Evolutionary conservation across 805 yeast species (phyloP).

Genomic region (Spathaspora sp.): DNA sequence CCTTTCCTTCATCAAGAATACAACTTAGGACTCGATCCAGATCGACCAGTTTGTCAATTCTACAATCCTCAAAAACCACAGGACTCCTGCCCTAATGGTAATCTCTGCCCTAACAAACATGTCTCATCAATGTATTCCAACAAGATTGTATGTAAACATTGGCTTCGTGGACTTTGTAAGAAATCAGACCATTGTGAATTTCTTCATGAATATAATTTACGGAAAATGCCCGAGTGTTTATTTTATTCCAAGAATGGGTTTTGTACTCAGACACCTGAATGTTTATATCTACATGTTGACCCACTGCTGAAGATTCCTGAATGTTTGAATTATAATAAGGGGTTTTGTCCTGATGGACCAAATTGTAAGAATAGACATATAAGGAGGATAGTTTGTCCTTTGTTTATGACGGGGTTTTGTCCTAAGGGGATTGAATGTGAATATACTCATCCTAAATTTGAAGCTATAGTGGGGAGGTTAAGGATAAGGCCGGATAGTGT

Average conservation of each 20-base stretch:
- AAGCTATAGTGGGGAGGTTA: slow-evolving; percentile 38
- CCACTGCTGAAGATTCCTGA: slow-evolving; percentile 86
- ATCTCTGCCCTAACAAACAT: slow-evolving; percentile 84
- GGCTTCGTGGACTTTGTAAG: slow-evolving; percentile 96
- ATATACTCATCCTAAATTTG: slow-evolving; percentile 79
- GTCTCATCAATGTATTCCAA: slow-evolving; percentile 49
- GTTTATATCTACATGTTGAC: slow-evolving; percentile 88
- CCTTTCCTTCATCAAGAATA: slow-evolving; percentile 77
- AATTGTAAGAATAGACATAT: slow-evolving; percentile 79
- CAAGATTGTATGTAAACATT: slow-evolving; percentile 91
- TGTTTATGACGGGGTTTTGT: slow-evolving; percentile 86
- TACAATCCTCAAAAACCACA: slow-evolving; percentile 51
- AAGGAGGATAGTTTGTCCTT: slow-evolving; percentile 69
- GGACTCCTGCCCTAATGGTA: slow-evolving; percentile 78
- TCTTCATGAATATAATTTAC: slow-evolving; percentile 87
- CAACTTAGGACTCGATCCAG: slow-evolving; percentile 81
- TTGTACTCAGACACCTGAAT: slow-evolving; percentile 92
- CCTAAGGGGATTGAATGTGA: slow-evolving; percentile 82
- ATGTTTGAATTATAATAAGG: slow-evolving; percentile 77
- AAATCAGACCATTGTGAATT: slow-evolving; percentile 96
- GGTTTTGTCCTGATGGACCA: slow-evolving; percentile 93
- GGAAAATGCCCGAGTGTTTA: slow-evolving; percentile 96
- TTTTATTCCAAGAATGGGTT: slow-evolving; percentile 78
- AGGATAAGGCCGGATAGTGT: slow-evolving; percentile 38
- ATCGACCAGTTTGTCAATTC: slow-evolving; percentile 80